Base-by-base conservation (phyloP, 495 filamentous ascomycete species). In the Penicillium verhagenii region DNA sequence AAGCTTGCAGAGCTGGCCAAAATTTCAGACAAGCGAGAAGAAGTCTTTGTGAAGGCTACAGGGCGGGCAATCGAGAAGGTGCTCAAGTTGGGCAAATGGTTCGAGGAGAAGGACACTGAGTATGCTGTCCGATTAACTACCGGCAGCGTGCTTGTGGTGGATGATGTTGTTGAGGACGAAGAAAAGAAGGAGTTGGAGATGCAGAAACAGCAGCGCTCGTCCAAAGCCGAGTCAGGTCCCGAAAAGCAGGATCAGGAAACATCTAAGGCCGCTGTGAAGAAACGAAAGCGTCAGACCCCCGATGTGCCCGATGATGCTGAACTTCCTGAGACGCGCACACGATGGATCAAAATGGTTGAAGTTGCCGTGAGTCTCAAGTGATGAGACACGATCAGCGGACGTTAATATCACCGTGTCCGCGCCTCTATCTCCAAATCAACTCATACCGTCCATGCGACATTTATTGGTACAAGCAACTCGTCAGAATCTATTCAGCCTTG, bases 61-160 rank as follows among this genome's bases (percentile, higher is more conserved):
- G 91, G 89, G 28, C 82, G 80, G 59, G 92, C 91, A 28, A 92
- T 96, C 47, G 77, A 85, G 66, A 87, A 82, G 70, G 85, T 84
- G 24, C 59, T 92, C 26, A 71, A 75, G 47, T 73, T 90, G 8
- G 89, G 79, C 13, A 66, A 79, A 52, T 87, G 81, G 64, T 88
- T 90, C 59, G 78, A 82, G 72, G 73, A 80, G 28, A 77, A 83
- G 54, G 68, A 66, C 40, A 69, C 67, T 18, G 82, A 85, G 52
- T 80, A 82, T 56, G 53, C 64, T 1, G 83, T 90, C 6, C 56
- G 75, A 53, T 53, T 88, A 47, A 75, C 74, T 60, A 90, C 88
- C 45, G 83, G 86, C 54, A 86, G 79, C 60, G 75, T 90, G 20
- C 70, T 81, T 18, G 82, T 85, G 39, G 80, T 93, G 25, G 89